These are phyloP conservation scores for Alloascoidea africana DNA, from an alignment of 805 yeast genomes.

Conservation along the genomic window DNA sequence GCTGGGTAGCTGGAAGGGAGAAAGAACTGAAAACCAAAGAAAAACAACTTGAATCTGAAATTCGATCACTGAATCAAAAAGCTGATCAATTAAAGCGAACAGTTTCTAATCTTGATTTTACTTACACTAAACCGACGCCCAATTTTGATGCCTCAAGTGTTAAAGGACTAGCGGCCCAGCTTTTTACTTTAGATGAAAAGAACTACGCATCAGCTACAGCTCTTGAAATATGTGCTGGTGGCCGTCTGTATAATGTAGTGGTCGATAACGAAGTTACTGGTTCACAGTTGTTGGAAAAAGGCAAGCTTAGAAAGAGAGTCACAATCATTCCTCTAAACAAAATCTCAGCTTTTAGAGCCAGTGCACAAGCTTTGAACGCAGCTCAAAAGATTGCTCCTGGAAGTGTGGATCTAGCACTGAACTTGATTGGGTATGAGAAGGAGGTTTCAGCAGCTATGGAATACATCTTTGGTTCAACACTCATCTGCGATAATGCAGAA, in stretches of 20 bases:
- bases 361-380: slow-evolving; percentile 32
- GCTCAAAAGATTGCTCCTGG: slow-evolving; percentile 75
- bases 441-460: slow-evolving; percentile 76
- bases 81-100: slow-evolving; percentile 42
- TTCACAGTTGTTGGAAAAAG: slow-evolving; percentile 64
- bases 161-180: slow-evolving; percentile 80
- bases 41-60: slow-evolving; percentile 24
- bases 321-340: slow-evolving; percentile 89
- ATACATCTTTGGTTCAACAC: slow-evolving; percentile 80
- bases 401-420: slow-evolving; percentile 79
- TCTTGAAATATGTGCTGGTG: slow-evolving; percentile 89
- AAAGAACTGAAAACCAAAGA: slow-evolving; percentile 32
- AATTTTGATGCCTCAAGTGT: slow-evolving; percentile 48
- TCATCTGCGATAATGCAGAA: slow-evolving; percentile 75
- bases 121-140: slow-evolving; percentile 48
- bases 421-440: slow-evolving; percentile 58
- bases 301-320: slow-evolving; percentile 65
- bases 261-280: slow-evolving; percentile 83
- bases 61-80: slow-evolving; percentile 28
- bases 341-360: slow-evolving; percentile 46
- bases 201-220: slow-evolving; percentile 60
- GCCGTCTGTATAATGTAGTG: slow-evolving; percentile 73
- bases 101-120: slow-evolving; percentile 63
- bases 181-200: slow-evolving; percentile 47
- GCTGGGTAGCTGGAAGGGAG: slow-evolving; percentile 21